Evolutionary conservation across 2,329 filamentous ascomycete genomes (phyloP).

Genomic region (Myotisia sp.): DNA sequence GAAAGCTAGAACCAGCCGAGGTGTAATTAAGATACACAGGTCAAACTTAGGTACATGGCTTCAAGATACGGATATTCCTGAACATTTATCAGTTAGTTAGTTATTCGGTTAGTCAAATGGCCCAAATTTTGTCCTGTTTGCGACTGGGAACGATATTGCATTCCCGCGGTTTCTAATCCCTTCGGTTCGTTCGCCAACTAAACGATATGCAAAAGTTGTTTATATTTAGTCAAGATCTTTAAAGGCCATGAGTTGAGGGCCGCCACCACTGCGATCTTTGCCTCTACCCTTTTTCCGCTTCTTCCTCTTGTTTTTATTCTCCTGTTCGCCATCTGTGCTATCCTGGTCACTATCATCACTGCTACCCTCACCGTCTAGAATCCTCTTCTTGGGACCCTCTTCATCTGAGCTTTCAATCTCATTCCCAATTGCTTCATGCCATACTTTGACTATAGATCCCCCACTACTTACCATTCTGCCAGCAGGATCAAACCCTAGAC

Average conservation of each 20-base stretch:
- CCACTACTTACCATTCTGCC: conserved; percentile 83
- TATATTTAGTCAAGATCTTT: conserved; percentile 28
- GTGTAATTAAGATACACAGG: no score
- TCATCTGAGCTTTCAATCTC: conserved; percentile 36
- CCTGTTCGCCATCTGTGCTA: conserved; percentile 37
- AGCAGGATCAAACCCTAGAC: conserved; percentile 67
- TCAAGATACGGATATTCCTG: no score
- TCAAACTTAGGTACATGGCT: no score
- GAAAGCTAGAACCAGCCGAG: no score
- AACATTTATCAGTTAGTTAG: no score
- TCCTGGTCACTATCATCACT: conserved; percentile 20
- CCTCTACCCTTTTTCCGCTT: conserved; percentile 33
- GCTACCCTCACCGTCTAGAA: conserved; percentile 25
- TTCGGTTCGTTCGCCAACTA: no score
- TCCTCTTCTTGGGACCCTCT: conserved; percentile 32
- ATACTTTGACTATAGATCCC: conserved; percentile 74
- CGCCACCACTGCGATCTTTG: conserved; percentile 27
- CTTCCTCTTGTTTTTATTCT: conserved; percentile 33
- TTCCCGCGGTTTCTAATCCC: no score
- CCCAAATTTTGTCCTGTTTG: no score
- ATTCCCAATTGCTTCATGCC: conserved; percentile 51
- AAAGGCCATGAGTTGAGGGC: conserved; percentile 30
- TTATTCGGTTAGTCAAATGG: no score
- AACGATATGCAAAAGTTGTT: no score
- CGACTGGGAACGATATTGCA: no score